Conservation (phyloP, 352 stramenopile genomes). For the Globisporangium paddicum region DNA sequence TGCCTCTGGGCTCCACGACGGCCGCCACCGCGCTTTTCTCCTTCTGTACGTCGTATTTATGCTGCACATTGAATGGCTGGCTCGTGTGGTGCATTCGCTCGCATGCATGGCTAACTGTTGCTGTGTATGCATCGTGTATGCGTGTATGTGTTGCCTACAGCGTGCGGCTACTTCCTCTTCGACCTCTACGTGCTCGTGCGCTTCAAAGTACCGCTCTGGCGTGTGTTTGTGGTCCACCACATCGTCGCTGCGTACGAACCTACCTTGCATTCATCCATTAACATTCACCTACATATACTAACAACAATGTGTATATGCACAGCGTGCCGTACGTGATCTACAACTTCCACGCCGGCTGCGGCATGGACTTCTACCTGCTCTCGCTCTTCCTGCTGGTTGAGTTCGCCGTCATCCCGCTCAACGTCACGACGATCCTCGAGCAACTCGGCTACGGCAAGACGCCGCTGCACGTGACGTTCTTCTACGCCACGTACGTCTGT, state of each 20-base stretch:
- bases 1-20: conserved; percentile 48
- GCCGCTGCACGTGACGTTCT: conserved; percentile 52
- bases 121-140: neutral
- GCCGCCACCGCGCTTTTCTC: conserved; percentile 64
- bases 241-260: conserved; percentile 74
- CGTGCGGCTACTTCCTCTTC: conserved; percentile 80
- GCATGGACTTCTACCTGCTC: conserved; percentile 73
- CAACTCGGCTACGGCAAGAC: conserved; percentile 70
- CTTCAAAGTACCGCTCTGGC: conserved; percentile 70
- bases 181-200: conserved; percentile 69
- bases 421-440: conserved; percentile 77
- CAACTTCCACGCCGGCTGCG: conserved; percentile 70
- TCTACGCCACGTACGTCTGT: conserved; percentile 68
- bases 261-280: conserved; percentile 8
- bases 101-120: too few relatives aligned
- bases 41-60: conserved; percentile 55
- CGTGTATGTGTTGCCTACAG: conserved; percentile 17
- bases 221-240: conserved; percentile 80
- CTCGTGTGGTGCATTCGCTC: too few relatives aligned
- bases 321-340: conserved; percentile 82
- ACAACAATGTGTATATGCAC: neutral
- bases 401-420: conserved; percentile 77
- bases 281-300: neutral
- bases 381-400: conserved; percentile 84
- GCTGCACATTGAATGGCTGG: neutral